A percentile compares a stretch with the other conserved stretches of the same genome.
These are phyloP conservation scores for Raffaelea arxii DNA, from an alignment of 2,329 filamentous ascomycete genomes.

Conservation along the genomic window DNA sequence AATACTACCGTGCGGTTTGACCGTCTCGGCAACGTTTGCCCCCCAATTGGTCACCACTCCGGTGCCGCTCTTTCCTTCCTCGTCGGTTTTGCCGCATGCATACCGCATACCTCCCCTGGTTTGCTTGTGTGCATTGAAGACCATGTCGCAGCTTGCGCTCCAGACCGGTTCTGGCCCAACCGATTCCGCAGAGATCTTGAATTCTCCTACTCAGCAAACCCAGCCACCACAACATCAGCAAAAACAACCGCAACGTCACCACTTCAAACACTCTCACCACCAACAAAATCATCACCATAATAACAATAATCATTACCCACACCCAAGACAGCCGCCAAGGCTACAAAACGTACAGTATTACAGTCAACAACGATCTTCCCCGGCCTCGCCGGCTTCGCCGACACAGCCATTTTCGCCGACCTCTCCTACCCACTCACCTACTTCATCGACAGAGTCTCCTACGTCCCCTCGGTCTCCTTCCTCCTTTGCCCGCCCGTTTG, in stretches of 20 bases:
- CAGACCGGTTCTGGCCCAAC: slow-evolving; percentile 30
- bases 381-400: slow-evolving; percentile 12
- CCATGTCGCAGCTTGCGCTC: slow-evolving; percentile 44
- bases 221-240: background rate
- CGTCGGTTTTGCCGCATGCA: background rate
- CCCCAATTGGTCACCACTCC: background rate
- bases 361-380: slow-evolving; percentile 3
- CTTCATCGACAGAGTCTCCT: slow-evolving; percentile 5
- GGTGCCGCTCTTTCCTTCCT: background rate
- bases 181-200: slow-evolving; percentile 1
- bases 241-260: background rate
- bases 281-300: background rate
- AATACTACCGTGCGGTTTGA: too few relatives aligned
- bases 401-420: slow-evolving; percentile 9
- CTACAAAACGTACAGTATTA: background rate
- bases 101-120: slow-evolving; percentile 14
- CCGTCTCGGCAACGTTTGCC: background rate
- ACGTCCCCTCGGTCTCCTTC: slow-evolving; percentile 5
- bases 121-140: slow-evolving; percentile 27
- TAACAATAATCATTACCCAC: background rate
- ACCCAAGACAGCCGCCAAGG: background rate
- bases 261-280: background rate
- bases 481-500: slow-evolving; percentile 4
- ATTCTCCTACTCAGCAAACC: background rate
- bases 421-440: background rate